A percentile compares a stretch with the other conserved stretches of the same genome.
These are phyloP conservation scores for Allomyces javanicus DNA, from an alignment of 192 early-diverging fungal genomes.

Conservation along the genomic window DNA sequence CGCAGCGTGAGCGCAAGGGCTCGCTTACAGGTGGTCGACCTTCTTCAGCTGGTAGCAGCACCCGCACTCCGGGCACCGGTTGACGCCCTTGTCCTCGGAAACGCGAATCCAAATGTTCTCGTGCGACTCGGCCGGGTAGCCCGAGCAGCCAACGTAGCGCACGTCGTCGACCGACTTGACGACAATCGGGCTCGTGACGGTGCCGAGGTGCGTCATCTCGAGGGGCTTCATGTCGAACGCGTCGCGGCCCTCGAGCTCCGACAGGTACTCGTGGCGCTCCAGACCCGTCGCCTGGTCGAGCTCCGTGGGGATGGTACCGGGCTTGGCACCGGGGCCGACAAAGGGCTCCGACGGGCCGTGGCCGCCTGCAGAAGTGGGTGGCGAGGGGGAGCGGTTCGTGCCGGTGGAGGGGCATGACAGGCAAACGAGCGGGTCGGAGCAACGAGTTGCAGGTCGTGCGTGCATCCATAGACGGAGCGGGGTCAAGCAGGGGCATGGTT, in stretches of 20 bases:
- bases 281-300: slow-evolving; percentile 75
- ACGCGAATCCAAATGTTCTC: slow-evolving; percentile 79
- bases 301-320: slow-evolving; percentile 60
- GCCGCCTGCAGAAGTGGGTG: background rate
- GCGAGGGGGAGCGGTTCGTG: too few species aligned
- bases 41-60: slow-evolving; percentile 41
- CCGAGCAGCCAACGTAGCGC: slow-evolving; percentile 83
- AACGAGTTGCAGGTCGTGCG: background rate
- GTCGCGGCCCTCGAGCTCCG: slow-evolving; percentile 64
- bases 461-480: too few species aligned
- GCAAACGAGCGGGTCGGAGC: too few species aligned
- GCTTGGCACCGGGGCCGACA: slow-evolving; percentile 38
- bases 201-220: slow-evolving; percentile 48
- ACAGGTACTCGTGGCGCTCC: slow-evolving; percentile 76
- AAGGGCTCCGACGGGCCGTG: slow-evolving; percentile 1
- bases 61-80: slow-evolving; percentile 93
- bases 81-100: slow-evolving; percentile 48
- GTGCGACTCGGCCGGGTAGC: slow-evolving; percentile 84
- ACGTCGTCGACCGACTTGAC: slow-evolving; percentile 59
- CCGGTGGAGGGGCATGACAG: too few species aligned
- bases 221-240: slow-evolving; percentile 76
- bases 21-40: background rate
- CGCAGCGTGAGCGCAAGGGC: too few species aligned
- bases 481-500: too few species aligned
- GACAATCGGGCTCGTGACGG: slow-evolving; percentile 66